Base-by-base conservation (phyloP, 441 rosid genomes). In the Viola pubescens region DNA sequence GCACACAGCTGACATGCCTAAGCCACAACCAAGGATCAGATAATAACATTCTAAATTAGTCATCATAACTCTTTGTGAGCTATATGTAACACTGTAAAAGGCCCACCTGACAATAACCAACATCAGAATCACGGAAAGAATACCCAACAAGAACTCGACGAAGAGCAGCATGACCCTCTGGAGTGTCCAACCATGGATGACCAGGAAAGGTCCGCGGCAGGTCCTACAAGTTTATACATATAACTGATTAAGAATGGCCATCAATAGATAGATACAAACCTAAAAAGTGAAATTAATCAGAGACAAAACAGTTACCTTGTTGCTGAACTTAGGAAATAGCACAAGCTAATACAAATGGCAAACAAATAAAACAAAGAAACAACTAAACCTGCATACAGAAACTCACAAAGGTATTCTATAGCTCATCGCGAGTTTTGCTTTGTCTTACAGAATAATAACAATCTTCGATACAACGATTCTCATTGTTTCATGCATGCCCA, bases 111-210 rank as follows among this genome's bases (percentile, higher is more conserved):
- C 97, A 89, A 61, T 94, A 94, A 53, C 98, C 98, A 69, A 94
- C 98, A 79, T 94, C 97, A 64, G 98, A 94, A 73, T 94, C 98
- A 10, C 98, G 95, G 60, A 89, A 94, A 16, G 98, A 94, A 69
- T 94, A 94, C 3, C 77, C 97, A 48, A 89, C 95, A 67, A 94
- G 98, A 66, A 94, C 96, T 60, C 97, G 89, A 41, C 95, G 69
- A 19, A 94, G 79, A 57, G 98, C 61, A 66, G 95, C 89, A 79
- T 94, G 97, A 59, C 98, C 97, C 59, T 94, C 95, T 19, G 85
- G 82, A 53, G 98, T 94, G 79, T 94, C 98, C 78, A 94, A 73
- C 98, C 98, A 94, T 7, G 98, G 89, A 66, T 94, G 98, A 44
- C 98, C 97, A 34, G 98, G 98, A 75, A 91, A 91, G 58, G 98